Conservation (phyloP, 2,329 filamentous ascomycete species). For the Cercospora sojina region DNA sequence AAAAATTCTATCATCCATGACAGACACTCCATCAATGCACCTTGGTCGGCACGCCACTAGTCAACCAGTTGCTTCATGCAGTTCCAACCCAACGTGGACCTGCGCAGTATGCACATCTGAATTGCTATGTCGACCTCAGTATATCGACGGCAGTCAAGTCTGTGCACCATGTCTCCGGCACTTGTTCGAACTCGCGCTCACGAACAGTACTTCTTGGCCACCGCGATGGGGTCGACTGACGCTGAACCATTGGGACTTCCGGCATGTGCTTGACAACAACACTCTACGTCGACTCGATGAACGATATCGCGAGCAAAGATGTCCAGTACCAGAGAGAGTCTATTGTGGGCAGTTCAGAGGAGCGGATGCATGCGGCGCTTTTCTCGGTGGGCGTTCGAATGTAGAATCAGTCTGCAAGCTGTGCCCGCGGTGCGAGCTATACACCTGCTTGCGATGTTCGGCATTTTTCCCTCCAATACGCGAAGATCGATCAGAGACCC, state of each 20-base stretch:
- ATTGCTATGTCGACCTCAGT: neutral
- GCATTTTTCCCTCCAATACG: neutral
- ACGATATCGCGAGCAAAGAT: slow-evolving; percentile 15
- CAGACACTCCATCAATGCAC: neutral
- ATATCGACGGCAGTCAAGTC: neutral
- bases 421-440: slow-evolving; percentile 4
- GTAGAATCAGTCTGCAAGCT: neutral
- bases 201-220: slow-evolving; percentile 19
- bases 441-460: slow-evolving; percentile 11
- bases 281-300: slow-evolving; percentile 18
- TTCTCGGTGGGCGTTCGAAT: slow-evolving; percentile 4
- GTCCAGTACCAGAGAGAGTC: slow-evolving; percentile 17
- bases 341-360: slow-evolving; percentile 19
- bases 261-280: slow-evolving; percentile 13
- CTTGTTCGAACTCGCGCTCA: slow-evolving; percentile 23
- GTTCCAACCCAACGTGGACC: slow-evolving; percentile 1
- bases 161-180: slow-evolving; percentile 19
- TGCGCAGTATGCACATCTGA: slow-evolving; percentile 10
- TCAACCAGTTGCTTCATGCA: slow-evolving; percentile 8
- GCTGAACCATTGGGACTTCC: slow-evolving; percentile 21
- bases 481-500: neutral
- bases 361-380: neutral
- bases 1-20: neutral
- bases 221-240: slow-evolving; percentile 18
- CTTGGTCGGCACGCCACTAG: neutral